Conservation (phyloP, 1,284 basidiomycete genomes). For the Bjerkandera adusta region DNA sequence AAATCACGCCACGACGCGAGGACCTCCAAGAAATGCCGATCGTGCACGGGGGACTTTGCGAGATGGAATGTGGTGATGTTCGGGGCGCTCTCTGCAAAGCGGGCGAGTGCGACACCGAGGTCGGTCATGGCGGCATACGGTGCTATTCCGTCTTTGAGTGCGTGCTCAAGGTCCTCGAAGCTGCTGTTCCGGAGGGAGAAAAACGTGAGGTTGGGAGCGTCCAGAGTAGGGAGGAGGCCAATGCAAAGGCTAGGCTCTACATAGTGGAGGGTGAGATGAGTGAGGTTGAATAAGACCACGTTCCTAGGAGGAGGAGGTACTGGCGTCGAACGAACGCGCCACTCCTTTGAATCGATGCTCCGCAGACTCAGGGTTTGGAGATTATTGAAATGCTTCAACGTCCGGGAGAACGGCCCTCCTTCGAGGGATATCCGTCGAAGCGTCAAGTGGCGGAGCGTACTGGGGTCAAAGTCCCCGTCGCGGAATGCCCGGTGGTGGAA, state of each 20-base stretch:
- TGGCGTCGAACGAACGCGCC: no score
- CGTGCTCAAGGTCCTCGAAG: not conserved
- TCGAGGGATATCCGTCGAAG: no score
- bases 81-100: conserved; percentile 1
- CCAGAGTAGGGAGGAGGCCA: not conserved
- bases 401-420: no score
- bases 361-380: no score
- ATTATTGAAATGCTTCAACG: no score
- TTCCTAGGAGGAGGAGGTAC: no score
- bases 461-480: no score
- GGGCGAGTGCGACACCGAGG: conserved; percentile 8
- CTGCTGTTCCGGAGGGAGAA: conserved; percentile 8
- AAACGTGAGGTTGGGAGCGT: conserved; percentile 2
- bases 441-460: no score
- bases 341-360: no score
- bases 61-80: conserved; percentile 2
- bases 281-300: no score
- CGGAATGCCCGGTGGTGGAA: no score
- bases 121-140: conserved; percentile 3
- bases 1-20: conserved; percentile 7
- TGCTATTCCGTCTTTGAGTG: not conserved
- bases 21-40: conserved; percentile 13
- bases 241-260: not conserved
- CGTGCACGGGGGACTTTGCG: conserved; percentile 8
- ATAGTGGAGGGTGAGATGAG: conserved; percentile 1